Evolutionary conservation across 306 rosid genomes (phyloP), one percentile per base, ranked within the genome.

Genomic region (Pterocarpus macrocarpus): DNA sequence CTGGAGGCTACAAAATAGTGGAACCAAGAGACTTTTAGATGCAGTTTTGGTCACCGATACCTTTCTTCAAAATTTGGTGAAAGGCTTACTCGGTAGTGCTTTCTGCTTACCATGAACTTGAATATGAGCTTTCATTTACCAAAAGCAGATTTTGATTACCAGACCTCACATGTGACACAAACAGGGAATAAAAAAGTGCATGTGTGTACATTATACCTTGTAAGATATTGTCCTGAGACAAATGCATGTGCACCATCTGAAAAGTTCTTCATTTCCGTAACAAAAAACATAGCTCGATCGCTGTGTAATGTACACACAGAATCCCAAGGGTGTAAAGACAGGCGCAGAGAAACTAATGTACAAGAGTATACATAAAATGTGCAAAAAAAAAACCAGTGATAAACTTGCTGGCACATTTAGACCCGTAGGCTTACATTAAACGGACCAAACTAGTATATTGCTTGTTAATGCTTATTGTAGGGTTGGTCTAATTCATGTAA

Each of bases 171-270:
- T 6, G 73, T 76, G 64, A 76, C 62, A 16, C 47, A 14, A 75
- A 8, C 41, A 76, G 1, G 32, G 35, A n/a, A 4, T 2, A 61
- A 76, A 63, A 50, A 10, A 9, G 5, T 47, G 49, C 72, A 17
- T 35, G 64, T 38, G 72, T 49, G 3, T 44, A 38, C 78, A 13
- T 32, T 75, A 62, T 64, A 52, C 45, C 56, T 61, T 7, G 17
- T 34, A 47, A 75, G 34, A 45, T 22, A 50, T 45, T 49, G 65
- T 14, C 50, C 49, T 13, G 58, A 2, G 65, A 62, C 71, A 80
- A 71, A 16, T 4, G 47, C 78, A 80, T 71, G 83, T 71, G 72
- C 71, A n/a, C 39, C 33, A 36, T 49, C 47, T 80, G 10, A 30
- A 59, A 47, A 67, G 14, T 44, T 32, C 10, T 16, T 71, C 15